Conservation (phyloP, 2,329 filamentous ascomycete species). For the Fusarium coicis region DNA sequence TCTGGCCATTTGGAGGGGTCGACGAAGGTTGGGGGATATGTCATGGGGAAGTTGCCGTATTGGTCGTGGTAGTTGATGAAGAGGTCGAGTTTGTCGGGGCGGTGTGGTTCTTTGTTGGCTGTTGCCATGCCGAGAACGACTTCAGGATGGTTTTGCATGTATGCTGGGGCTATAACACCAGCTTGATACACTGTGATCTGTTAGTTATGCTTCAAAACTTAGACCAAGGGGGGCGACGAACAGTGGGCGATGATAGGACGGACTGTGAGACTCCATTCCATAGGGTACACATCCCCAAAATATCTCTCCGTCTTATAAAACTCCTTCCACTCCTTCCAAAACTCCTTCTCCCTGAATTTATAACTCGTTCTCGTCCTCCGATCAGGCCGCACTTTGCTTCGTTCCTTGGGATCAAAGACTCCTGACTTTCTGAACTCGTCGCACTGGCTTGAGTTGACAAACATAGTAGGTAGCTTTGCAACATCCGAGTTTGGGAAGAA, state of each 20-base stretch:
- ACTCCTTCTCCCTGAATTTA: constrained; percentile 33
- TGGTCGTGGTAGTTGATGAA: constrained; percentile 46
- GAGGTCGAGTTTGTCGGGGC: constrained; percentile 40
- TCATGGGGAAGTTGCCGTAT: constrained; percentile 18
- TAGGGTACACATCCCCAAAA: constrained; percentile 38
- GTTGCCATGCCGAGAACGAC: constrained; percentile 36
- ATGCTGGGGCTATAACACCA: constrained; percentile 39
- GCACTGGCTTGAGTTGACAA: constrained; percentile 29
- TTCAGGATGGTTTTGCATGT: constrained; percentile 31
- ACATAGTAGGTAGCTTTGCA: constrained; percentile 24
- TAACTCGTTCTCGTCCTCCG: constrained; percentile 39
- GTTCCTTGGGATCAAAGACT: constrained; percentile 37
- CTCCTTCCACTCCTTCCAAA: constrained; percentile 41
- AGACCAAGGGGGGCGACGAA: neutral
- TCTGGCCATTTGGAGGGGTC: constrained; percentile 37
- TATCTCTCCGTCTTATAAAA: constrained; percentile 18
- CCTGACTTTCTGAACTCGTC: constrained; percentile 27
- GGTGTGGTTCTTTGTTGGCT: constrained; percentile 41
- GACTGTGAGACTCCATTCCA: constrained; percentile 44
- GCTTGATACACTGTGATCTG: constrained; percentile 39
- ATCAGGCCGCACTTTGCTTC: constrained; percentile 37
- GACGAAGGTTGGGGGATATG: constrained; percentile 19
- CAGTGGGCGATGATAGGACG: constrained; percentile 41
- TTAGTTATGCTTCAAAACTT: constrained; percentile 2
- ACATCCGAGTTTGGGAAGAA: constrained; percentile 39